Conservation (phyloP, 441 rosid genomes). For the Macaranga tanarius region DNA sequence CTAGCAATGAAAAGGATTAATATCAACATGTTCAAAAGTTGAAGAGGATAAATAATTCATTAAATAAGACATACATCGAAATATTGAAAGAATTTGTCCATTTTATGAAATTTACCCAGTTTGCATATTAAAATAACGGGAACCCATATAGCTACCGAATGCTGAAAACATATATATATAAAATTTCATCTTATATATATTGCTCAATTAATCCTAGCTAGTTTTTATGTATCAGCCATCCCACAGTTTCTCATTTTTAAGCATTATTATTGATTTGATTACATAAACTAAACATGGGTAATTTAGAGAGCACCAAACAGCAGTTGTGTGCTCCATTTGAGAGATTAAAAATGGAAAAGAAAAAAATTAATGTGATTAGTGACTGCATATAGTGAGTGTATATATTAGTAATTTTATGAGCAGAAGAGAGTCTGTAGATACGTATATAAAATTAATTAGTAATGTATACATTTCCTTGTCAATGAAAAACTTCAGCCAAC, state of each 20-base stretch:
- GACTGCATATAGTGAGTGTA: background rate
- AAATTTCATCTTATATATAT: too few relatives aligned
- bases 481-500: conserved; percentile 22
- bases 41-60: too few relatives aligned
- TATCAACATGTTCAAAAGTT: too few relatives aligned
- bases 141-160: too few relatives aligned
- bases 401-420: background rate
- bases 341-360: conserved; percentile 1
- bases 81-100: too few relatives aligned
- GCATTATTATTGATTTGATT: background rate
- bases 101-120: too few relatives aligned
- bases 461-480: conserved; percentile 8
- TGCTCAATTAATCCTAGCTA: too few relatives aligned
- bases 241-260: background rate
- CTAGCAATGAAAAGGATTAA: too few relatives aligned
- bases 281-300: background rate
- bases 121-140: too few relatives aligned
- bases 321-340: background rate
- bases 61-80: too few relatives aligned
- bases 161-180: too few relatives aligned
- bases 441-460: too few relatives aligned
- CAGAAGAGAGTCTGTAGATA: background rate
- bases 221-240: background rate
- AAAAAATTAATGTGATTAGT: background rate
- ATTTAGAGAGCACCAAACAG: background rate